Percentiles rank a stretch among this genome's conserved stretches.
These are phyloP conservation scores for Malassezia sympodialis DNA, from an alignment of 1,284 basidiomycete genomes.

Conservation along the genomic window DNA sequence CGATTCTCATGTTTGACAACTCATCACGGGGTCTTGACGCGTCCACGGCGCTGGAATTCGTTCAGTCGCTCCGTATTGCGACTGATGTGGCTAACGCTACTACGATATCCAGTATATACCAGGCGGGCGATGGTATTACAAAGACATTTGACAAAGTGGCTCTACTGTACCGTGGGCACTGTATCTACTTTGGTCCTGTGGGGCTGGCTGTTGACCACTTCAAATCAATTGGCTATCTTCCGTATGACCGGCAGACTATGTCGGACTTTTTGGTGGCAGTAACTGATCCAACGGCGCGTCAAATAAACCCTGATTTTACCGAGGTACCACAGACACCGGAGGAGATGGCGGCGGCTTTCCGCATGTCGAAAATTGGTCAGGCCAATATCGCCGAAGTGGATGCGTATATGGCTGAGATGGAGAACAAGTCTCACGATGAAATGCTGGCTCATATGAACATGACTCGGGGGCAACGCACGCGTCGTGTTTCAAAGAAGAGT, in stretches of 20 bases:
- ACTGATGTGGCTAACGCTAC: conserved; percentile 26
- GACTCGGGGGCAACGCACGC: conserved; percentile 24
- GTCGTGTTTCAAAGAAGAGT: conserved; percentile 17
- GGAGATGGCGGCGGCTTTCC: conserved; percentile 30
- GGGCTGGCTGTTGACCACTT: conserved; percentile 31
- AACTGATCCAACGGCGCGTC: conserved; percentile 51
- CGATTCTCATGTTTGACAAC: conserved; percentile 33
- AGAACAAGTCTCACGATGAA: conserved; percentile 20
- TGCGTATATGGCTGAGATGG: conserved; percentile 21
- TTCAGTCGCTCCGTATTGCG: conserved; percentile 29
- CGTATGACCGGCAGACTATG: conserved; percentile 49
- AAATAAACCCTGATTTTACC: conserved; percentile 43
- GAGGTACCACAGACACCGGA: conserved; percentile 31
- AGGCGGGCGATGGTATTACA: conserved; percentile 34
- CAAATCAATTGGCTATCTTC: conserved; percentile 43
- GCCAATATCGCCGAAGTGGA: conserved; percentile 23
- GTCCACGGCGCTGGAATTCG: conserved; percentile 37
- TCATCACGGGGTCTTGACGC: conserved; percentile 38
- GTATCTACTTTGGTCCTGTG: conserved; percentile 36
- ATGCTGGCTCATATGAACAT: conserved; percentile 11
- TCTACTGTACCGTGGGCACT: conserved; percentile 43
- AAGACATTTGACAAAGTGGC: conserved; percentile 39
- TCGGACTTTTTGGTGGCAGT: conserved; percentile 48
- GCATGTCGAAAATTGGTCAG: conserved; percentile 21
- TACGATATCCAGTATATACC: conserved; percentile 34